These are phyloP conservation scores for Ganoderma multipileum DNA, from an alignment of 1,284 basidiomycete genomes.

Conservation along the genomic window DNA sequence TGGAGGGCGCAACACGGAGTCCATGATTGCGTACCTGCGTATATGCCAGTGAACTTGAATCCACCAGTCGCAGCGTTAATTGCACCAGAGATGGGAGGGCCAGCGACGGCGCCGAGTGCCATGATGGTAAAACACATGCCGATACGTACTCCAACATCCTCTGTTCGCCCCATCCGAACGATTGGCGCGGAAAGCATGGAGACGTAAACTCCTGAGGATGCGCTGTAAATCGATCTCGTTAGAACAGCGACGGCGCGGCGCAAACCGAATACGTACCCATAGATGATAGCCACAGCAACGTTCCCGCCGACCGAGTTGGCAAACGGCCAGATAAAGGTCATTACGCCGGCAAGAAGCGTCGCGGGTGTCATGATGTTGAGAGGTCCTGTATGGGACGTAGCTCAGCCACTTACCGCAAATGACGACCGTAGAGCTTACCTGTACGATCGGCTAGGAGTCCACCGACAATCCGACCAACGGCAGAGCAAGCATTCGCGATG, in stretches of 20 bases:
- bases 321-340: constrained; percentile 68
- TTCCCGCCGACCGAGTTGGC: constrained; percentile 48
- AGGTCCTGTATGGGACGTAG: constrained; percentile 45
- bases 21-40: constrained; percentile 53
- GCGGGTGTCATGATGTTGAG: constrained; percentile 64
- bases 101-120: constrained; percentile 53
- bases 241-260: neutral
- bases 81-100: constrained; percentile 67
- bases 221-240: constrained; percentile 44
- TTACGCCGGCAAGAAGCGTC: constrained; percentile 52
- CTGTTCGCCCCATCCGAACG: constrained; percentile 62
- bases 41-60: constrained; percentile 61
- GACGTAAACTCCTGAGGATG: constrained; percentile 62
- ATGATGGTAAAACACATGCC: constrained; percentile 64
- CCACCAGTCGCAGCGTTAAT: constrained; percentile 53
- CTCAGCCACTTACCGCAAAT: neutral
- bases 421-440: constrained; percentile 35
- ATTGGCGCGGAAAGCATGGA: constrained; percentile 62
- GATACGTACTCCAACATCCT: constrained; percentile 63
- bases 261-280: constrained; percentile 48
- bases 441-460: constrained; percentile 50
- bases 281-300: constrained; percentile 55
- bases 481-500: constrained; percentile 53
- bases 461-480: constrained; percentile 48
- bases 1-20: neutral